phyloP scores from a whole-genome alignment of 169 alveolate genomes.

The Eimeria sp. region DNA sequence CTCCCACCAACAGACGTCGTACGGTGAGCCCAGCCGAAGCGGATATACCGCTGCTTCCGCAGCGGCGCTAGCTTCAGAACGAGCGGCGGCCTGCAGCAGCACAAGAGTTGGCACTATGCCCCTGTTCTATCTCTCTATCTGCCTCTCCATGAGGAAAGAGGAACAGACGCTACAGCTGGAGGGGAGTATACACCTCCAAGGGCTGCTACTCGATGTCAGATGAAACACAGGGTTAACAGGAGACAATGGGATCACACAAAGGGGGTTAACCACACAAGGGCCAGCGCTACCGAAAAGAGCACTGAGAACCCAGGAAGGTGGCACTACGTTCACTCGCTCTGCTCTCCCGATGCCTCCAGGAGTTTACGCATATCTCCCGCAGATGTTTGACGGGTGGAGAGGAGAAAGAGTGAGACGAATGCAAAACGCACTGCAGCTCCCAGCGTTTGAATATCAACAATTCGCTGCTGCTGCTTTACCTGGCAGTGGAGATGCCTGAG shows the following conservation, averaged over 20 bases:
- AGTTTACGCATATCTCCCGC: too few species aligned
- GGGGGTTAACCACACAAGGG: too few species aligned
- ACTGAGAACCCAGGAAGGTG: too few species aligned
- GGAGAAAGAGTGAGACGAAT: not conserved
- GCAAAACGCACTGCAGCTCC: not conserved
- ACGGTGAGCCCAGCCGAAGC: conserved; percentile 76
- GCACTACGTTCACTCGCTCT: too few species aligned
- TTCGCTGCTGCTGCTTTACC: conserved; percentile 24
- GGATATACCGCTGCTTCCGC: conserved; percentile 28
- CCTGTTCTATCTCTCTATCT: not conserved
- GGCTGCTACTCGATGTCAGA: not conserved
- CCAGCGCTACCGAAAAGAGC: too few species aligned
- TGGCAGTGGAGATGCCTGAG: conserved; percentile 86
- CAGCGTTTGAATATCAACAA: too few species aligned
- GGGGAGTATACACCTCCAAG: not conserved
- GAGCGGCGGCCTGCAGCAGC: conserved; percentile 41
- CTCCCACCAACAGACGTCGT: not conserved
- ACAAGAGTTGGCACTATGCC: not conserved
- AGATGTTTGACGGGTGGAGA: too few species aligned
- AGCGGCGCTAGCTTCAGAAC: conserved; percentile 38
- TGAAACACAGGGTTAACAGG: not conserved
- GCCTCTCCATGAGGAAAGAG: too few species aligned
- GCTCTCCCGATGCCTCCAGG: too few species aligned
- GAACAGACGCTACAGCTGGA: not conserved
- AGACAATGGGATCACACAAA: not conserved